Percentiles rank a stretch among this genome's conserved stretches.
Conservation (phyloP, 2,329 filamentous ascomycete genomes). For the Curvularia verruculosa region DNA sequence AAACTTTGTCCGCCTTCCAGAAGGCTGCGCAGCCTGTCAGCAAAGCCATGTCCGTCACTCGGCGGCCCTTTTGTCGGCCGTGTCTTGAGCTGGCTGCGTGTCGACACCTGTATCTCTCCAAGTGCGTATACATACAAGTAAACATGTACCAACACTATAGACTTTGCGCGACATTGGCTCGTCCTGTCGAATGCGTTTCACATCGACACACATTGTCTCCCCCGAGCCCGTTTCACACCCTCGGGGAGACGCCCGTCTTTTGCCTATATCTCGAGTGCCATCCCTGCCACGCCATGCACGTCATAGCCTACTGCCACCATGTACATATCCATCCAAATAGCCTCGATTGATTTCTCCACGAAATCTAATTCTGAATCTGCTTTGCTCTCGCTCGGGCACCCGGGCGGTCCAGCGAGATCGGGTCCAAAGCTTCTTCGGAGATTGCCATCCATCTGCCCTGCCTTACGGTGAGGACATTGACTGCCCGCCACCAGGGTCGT, state of each 20-base stretch:
- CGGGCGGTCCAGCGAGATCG: background rate
- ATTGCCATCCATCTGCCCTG: conserved; percentile 27
- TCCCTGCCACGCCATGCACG: conserved; percentile 7
- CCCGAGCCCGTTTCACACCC: conserved; percentile 12
- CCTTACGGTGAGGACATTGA: too few species aligned
- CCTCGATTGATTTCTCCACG: too few species aligned
- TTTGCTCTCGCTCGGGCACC: background rate
- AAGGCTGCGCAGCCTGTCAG: background rate
- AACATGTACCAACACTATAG: too few species aligned
- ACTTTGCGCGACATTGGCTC: too few species aligned
- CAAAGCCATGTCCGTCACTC: background rate
- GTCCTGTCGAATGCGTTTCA: too few species aligned
- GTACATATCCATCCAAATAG: too few species aligned
- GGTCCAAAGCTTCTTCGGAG: conserved; percentile 1
- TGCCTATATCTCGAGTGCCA: background rate
- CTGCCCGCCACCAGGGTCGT: conserved; percentile 14
- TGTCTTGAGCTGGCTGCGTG: too few species aligned
- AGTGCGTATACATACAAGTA: too few species aligned
- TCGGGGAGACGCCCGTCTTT: background rate
- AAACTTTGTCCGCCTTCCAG: background rate
- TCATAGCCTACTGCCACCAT: background rate
- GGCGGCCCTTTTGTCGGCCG: conserved; percentile 1
- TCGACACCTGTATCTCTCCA: too few species aligned
- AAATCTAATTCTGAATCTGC: background rate
- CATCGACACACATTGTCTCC: background rate